Evolutionary conservation across 345 rosid species (phyloP), one percentile per base, ranked within the genome.

Genomic region (Alliaria petiolata): DNA sequence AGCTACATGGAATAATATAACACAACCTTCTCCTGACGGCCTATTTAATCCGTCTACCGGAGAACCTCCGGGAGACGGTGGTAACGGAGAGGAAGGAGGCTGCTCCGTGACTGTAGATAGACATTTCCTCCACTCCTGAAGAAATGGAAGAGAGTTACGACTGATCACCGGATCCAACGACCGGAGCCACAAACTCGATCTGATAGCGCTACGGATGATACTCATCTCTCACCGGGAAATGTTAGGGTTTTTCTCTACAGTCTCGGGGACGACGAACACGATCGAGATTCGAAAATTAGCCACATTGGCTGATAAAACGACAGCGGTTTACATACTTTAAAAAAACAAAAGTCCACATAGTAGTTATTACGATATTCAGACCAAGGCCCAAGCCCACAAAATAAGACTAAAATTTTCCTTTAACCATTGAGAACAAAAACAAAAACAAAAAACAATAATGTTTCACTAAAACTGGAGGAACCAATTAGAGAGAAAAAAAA

Each of bases 91-190:
- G 36, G 72, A 58, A 71, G 49, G 78, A 16, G 81, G 78, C 58
- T 76, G 85, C 28, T 80, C 85, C 20, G 84, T 65, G 52, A 64
- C 86, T 45, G 96, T 78, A 54, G 88, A 84, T 67, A 89, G 79
- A 62, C 62, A 75, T 69, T 80, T 82, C 43, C 74, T 65, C 43
- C 65, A 70, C 13, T 74, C 80, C 35, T 80, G 75, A 40, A 78
- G 82, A 47, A 63, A 68, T 9, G 68, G 74, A 20, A 54, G 49
- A 5, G 85, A 52, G 10, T 8, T 45, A 31, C 65, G 55, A 42
- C 11, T 63, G 3, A 33, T 31, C 34, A 1, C 54, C 59, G 40
- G 65, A 76, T 70, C 55, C 16, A 25, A 39, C 7, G 54, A 0
- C 33, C 81, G 79, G 52, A 73, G 57, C 51, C 69, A 64, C 49